Evolutionary conservation across 306 rosid genomes (phyloP), one percentile per base, ranked within the genome.

Genomic region (Luffa acutangula): DNA sequence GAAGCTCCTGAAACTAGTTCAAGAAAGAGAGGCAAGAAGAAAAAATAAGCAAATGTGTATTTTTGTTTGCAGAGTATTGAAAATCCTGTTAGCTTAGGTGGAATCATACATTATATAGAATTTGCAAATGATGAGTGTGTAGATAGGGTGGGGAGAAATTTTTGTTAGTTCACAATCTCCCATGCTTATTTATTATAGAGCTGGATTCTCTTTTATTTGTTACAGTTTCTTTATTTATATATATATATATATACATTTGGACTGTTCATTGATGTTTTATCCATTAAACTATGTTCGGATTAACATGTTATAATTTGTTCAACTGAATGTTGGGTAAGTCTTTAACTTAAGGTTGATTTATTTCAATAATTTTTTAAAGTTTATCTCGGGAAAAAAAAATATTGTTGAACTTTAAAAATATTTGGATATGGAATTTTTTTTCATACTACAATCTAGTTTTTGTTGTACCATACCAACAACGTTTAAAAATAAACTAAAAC

Each of bases 21-120:
- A 4, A 89, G 85, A 83, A 91, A 86, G 83, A 87, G 93, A 85
- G 97, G 97, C 84, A 95, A 91, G 89, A 93, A 88, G 90, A 91
- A 95, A 85, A 87, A 82, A 56, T 84, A 69, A 75, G 75, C 57
- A 13, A 70, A 43, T 10, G 2, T 17, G 11, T 10, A 43, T 70
- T 46, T 45, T 31, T 46, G 6, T 71, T 46, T 21, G 75, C 76
- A 45, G 3, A 21, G 3, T 71, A 45, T 11, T 45, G 1, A 20
- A 71, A 71, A 6, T 71, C 10, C 54, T 20, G 56, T 71, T 45
- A 71, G 8, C 76, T 43, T 71, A 25, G 76, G 57, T 4, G 53
- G 5, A 45, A 42, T 45, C 39, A 71, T 12, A 43, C 21, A 10
- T 43, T 20, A 45, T 70, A 21, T 45, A 45, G 33, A 41, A 43